Percentiles rank a stretch among this genome's conserved stretches.
Evolutionary conservation across 2,329 filamentous ascomycete species (phyloP).

Genomic region (Fusarium begoniae): DNA sequence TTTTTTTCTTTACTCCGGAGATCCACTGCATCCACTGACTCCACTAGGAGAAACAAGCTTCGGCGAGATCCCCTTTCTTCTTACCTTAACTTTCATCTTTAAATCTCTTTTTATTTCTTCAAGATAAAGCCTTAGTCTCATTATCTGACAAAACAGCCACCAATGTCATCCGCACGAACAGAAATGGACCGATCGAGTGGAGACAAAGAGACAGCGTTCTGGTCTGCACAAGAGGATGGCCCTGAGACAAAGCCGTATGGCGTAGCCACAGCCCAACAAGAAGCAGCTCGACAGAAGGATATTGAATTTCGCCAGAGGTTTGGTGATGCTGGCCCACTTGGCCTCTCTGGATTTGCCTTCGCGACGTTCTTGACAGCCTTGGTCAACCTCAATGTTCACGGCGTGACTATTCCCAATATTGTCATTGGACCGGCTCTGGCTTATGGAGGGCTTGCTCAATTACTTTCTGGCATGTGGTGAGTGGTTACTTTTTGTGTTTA

Average conservation of each 20-base stretch:
- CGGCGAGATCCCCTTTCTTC: not conserved
- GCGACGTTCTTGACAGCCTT: constrained; percentile 3
- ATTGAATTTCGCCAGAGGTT: not conserved
- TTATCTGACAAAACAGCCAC: fast-evolving
- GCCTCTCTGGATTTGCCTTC: constrained; percentile 3
- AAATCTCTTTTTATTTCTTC: not conserved
- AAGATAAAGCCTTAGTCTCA: fast-evolving
- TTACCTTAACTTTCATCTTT: not conserved
- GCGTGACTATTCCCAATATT: constrained; percentile 1
- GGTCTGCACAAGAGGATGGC: not conserved
- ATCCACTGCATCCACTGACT: constrained; percentile 3
- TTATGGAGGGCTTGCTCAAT: not conserved
- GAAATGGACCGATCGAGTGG: not conserved
- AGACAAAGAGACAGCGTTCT: not conserved
- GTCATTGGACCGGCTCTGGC: constrained; percentile 1
- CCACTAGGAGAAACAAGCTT: constrained; percentile 12
- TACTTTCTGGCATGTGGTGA: constrained; percentile 15
- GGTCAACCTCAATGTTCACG: constrained; percentile 1
- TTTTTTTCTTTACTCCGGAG: not conserved
- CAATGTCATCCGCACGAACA: not conserved
- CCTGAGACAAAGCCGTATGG: not conserved
- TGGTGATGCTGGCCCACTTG: constrained; percentile 5
- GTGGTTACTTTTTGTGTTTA: too few relatives aligned
- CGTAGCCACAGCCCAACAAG: not conserved
- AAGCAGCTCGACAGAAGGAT: not conserved